Conservation (phyloP, 768 basidiomycete genomes). For the Kwoniella europaea region DNA sequence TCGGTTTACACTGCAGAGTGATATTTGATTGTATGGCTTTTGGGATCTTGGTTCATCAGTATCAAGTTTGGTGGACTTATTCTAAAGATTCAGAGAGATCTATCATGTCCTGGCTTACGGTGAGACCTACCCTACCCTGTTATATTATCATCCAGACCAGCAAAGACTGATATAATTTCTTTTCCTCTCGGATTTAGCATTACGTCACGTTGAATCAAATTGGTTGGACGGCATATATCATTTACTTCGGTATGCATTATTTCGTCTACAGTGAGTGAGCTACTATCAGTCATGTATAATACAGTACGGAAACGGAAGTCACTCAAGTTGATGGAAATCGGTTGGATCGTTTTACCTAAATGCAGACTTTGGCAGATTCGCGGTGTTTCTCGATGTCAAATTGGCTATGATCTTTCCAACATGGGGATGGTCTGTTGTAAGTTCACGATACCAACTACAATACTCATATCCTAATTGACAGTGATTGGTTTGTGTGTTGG, state of each 20-base stretch:
- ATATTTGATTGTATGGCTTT: neutral
- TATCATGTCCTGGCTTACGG: conserved; percentile 1
- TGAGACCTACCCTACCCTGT: neutral
- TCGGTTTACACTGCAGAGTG: too few relatives aligned
- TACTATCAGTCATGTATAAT: neutral
- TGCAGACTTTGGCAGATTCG: too few relatives aligned
- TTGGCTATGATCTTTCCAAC: too few relatives aligned
- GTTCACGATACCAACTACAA: too few relatives aligned
- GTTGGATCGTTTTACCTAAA: neutral
- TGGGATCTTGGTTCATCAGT: conserved; percentile 8
- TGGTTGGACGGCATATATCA: neutral
- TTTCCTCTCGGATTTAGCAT: neutral
- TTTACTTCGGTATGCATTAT: conserved; percentile 4
- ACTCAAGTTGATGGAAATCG: neutral
- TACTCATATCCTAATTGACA: neutral
- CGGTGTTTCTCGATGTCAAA: too few relatives aligned
- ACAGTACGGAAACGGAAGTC: neutral
- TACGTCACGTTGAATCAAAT: neutral
- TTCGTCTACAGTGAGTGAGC: conserved; percentile 10
- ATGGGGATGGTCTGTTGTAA: too few relatives aligned
- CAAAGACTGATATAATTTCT: neutral
- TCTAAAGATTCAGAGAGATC: conserved; percentile 3
- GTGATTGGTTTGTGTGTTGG: neutral
- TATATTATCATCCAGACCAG: neutral
- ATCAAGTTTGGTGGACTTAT: conserved; percentile 9